Evolutionary conservation across 148 eudicot species (phyloP).

Genomic region (Persicaria maculosa): DNA sequence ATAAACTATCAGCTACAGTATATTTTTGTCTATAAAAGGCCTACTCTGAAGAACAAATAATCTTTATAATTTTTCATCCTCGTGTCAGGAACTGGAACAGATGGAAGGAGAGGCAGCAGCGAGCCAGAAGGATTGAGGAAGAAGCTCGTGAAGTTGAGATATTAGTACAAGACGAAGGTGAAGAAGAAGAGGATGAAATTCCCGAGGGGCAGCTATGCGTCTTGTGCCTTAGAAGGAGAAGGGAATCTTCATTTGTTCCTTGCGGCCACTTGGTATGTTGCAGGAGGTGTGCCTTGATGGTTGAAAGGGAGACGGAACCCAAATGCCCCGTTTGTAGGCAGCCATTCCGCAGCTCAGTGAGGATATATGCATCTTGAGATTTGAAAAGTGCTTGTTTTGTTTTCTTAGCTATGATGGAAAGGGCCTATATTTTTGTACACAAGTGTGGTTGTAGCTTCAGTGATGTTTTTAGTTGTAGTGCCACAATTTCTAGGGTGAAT

Average conservation of each 20-base stretch:
- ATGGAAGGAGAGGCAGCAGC: background rate
- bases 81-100: background rate
- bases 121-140: background rate
- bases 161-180: constrained; percentile 26
- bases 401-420: too few relatives aligned
- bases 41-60: too few relatives aligned
- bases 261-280: constrained; percentile 92
- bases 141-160: background rate
- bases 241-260: constrained; percentile 73
- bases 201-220: constrained; percentile 64
- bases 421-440: too few relatives aligned
- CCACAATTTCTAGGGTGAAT: too few relatives aligned
- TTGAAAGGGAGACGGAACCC: constrained; percentile 20
- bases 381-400: too few relatives aligned
- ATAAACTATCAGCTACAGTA: too few relatives aligned
- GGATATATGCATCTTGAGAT: constrained; percentile 36
- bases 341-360: constrained; percentile 45
- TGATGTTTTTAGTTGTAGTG: too few relatives aligned
- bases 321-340: constrained; percentile 89
- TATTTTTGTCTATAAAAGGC: too few relatives aligned
- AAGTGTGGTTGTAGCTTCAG: too few relatives aligned
- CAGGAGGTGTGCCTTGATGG: constrained; percentile 35
- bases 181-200: constrained; percentile 54
- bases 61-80: background rate
- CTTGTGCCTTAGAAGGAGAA: constrained; percentile 55